Evolutionary conservation across 805 yeast species (phyloP).

Genomic region (Pichia phayaonensis): DNA sequence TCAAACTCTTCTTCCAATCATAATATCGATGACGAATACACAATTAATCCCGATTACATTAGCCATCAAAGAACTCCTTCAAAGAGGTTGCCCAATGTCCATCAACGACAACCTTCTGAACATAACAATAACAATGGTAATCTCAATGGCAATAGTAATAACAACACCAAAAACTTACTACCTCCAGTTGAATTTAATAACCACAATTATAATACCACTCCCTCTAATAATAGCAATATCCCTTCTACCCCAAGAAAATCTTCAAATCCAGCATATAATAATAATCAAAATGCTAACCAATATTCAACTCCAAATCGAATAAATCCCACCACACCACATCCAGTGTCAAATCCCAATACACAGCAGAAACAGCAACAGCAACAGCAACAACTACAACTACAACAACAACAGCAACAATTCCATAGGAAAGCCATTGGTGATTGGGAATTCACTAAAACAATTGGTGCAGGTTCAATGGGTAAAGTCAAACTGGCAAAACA

Average conservation of each 20-base stretch:
- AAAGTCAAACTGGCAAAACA: constrained; percentile 93
- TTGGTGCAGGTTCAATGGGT: constrained; percentile 99
- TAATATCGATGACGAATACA: constrained; percentile 19
- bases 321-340: constrained; percentile 6
- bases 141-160: not conserved
- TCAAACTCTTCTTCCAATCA: constrained; percentile 14
- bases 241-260: constrained; percentile 5
- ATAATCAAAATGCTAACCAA: constrained; percentile 5
- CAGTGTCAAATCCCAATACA: constrained; percentile 1
- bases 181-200: constrained; percentile 23
- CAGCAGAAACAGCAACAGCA: constrained; percentile 6
- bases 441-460: constrained; percentile 91
- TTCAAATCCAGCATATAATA: not conserved
- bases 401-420: constrained; percentile 29
- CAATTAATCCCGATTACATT: constrained; percentile 16
- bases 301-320: constrained; percentile 6
- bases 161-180: constrained; percentile 9
- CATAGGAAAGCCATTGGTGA: constrained; percentile 90
- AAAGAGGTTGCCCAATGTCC: constrained; percentile 14
- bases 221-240: constrained; percentile 4
- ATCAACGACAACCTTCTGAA: constrained; percentile 10
- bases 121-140: not conserved
- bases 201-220: no score
- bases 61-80: constrained; percentile 16
- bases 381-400: not conserved